Evolutionary conservation across 2,329 filamentous ascomycete genomes (phyloP), one percentile per base, ranked within the genome.

Genomic region (Plenodomus biglobosus): DNA sequence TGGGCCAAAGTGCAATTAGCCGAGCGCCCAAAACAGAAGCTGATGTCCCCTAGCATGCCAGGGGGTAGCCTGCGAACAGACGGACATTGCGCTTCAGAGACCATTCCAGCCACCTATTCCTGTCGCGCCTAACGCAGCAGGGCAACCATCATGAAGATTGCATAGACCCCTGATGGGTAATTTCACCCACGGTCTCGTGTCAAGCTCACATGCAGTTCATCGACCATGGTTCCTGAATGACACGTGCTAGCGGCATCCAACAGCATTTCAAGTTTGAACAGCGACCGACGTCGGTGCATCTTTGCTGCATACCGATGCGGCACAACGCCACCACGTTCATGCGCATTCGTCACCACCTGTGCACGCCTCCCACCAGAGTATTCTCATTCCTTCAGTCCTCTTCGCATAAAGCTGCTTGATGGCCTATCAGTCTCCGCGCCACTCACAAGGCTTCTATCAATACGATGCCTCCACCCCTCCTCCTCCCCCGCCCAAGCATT

Each of bases 401-500:
- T 32, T n/a, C 21, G 24, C 43, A 45, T 45, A 32, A 22, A 19
- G n/a, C 5, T 35, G 22, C 15, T 51, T 27, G 38, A 74, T 74
- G 71, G 60, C 71, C 7, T 72, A 64, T 54, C 67, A 71, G 42
- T 72, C 71, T 8, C 71, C 71, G 15, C 71, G 55, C 41, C 64
- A 72, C 46, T 72, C 69, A 13, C 70, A 71, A 42, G 58, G 59
- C 38, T 67, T 69, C 39, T 73, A 69, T 56, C 63, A 70, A 21
- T 74, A 70, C 62, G 72, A 78, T 56, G 59, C 73, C 32, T 73
- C 75, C 13, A 75, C 76, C 17, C 76, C 77, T 32, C 73, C 76
- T 6, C 77, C 76, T 8, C 77, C 77, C 17, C 77, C 76, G 17
- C 73, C 73, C 17, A 75, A 75, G 53, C 71, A 73, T 36, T 73